These are phyloP conservation scores for Colletotrichum spaethianum DNA, from an alignment of 2,329 filamentous ascomycete species.

Conservation along the genomic window DNA sequence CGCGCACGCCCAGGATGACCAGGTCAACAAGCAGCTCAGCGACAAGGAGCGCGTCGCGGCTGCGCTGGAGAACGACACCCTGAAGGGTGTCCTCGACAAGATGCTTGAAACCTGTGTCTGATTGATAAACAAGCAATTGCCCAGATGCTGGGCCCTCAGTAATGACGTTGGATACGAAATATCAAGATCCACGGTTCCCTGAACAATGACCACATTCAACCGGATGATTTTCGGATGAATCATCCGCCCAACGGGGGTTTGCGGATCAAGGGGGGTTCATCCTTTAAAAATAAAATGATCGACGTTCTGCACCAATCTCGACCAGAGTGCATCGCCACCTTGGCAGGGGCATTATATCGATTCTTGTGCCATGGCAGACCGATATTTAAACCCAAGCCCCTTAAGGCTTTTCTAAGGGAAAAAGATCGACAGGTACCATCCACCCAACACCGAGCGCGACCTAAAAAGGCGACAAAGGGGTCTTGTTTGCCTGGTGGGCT, in stretches of 20 bases:
- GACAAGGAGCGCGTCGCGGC: slow-evolving; percentile 98
- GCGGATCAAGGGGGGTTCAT: background rate
- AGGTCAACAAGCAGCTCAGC: slow-evolving; percentile 95
- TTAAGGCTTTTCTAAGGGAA: background rate
- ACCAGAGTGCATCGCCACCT: slow-evolving; percentile 13
- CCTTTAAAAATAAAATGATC: slow-evolving; percentile 25
- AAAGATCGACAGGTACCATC: slow-evolving; percentile 33
- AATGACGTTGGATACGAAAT: slow-evolving; percentile 2
- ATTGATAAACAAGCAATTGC: slow-evolving; percentile 39
- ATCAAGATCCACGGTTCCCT: background rate
- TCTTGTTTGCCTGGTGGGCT: background rate
- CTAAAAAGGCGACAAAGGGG: background rate
- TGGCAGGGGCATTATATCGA: slow-evolving; percentile 17
- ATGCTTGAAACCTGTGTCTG: slow-evolving; percentile 90
- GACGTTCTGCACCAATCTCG: slow-evolving; percentile 15
- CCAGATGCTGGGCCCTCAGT: background rate
- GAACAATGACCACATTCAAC: slow-evolving; percentile 1
- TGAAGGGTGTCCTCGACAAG: slow-evolving; percentile 90
- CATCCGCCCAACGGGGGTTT: background rate
- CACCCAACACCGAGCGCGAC: background rate
- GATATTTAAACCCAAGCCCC: background rate
- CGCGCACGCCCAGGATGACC: slow-evolving; percentile 94
- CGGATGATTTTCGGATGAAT: background rate
- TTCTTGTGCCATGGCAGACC: slow-evolving; percentile 13
- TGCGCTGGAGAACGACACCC: slow-evolving; percentile 91